phyloP scores from a whole-genome alignment of 805 yeast genomes.

The Ogataea glucozyma region DNA sequence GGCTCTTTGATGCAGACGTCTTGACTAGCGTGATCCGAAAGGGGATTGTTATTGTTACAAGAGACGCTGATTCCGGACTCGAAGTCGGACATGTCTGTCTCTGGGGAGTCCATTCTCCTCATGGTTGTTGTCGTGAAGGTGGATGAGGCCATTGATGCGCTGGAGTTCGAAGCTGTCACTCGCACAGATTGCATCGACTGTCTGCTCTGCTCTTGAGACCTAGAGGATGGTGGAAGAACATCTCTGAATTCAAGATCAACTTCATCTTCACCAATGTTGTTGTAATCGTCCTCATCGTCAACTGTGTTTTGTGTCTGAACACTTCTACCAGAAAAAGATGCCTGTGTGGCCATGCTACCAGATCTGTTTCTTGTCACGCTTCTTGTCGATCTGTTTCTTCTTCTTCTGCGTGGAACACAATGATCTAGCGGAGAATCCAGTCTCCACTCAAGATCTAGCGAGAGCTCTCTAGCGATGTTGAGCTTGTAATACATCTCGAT shows the following conservation, averaged over 20 bases:
- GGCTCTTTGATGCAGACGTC: background rate
- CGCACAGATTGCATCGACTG: background rate
- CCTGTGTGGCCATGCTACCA: slow-evolving; percentile 8
- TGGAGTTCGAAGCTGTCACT: slow-evolving; percentile 1
- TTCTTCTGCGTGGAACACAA: slow-evolving; percentile 33
- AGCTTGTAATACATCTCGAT: slow-evolving; percentile 34
- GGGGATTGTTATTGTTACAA: background rate
- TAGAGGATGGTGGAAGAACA: too few relatives aligned
- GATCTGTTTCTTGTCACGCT: slow-evolving; percentile 7
- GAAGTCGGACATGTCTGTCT: slow-evolving; percentile 3
- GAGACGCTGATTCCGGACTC: background rate
- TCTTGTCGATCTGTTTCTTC: background rate
- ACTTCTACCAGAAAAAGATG: slow-evolving; percentile 8
- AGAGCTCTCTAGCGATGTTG: slow-evolving; percentile 34
- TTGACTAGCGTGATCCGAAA: background rate
- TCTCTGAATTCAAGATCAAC: background rate
- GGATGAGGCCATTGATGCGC: slow-evolving; percentile 7
- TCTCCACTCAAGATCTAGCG: slow-evolving; percentile 34
- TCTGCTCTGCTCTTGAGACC: background rate
- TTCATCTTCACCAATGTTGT: slow-evolving; percentile 8
- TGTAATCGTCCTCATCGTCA: too few relatives aligned
- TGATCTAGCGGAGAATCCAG: slow-evolving; percentile 28
- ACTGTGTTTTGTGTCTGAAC: too few relatives aligned
- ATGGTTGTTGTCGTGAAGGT: slow-evolving; percentile 10
- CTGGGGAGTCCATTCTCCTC: background rate